Evolutionary conservation across 164 flowering plant species (phyloP), one percentile per base, ranked within the genome.

Genomic region (Kalanchoe fedtschenkoi): DNA sequence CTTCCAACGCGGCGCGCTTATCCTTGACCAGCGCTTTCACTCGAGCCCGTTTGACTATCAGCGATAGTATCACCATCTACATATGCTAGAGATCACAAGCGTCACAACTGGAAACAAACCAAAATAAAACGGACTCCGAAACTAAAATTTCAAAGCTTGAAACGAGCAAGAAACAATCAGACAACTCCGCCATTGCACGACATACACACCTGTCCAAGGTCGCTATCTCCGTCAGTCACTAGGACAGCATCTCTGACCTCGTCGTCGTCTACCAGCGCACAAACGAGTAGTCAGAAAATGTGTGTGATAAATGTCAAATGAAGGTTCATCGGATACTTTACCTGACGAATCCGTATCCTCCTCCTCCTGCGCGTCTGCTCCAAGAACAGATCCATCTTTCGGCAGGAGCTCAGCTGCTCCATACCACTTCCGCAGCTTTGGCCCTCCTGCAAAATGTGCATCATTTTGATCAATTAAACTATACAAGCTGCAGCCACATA

Each of bases 361-460:
- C 32, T 75, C 85, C 1, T 35, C 65, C 3, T 47, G 3, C 10
- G 21, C 24, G 3, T 30, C 61, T 30, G 9, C 2, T 6, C 14
- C 30, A 17, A 13, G 13, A 28, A 28, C 30, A 39, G 74, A 66
- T 59, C 78, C 97, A 75, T 90, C 93, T 71, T 81, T 82, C 3
- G 89, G 76, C 6, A 77, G 76, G 38, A 77, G 70, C 62, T 93
- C 96, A 62, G 96, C 86, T 37, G 97, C 96, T 13, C 97, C 96
- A 66, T 93, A 93, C 99, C 99, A 93, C 78, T 83, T 90, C 72
- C 99, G 81, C 35, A 93, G 71, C 79, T 93, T 93, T 26, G 97
- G 97, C 33, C 99, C 99, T 13, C 99, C 97, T 93, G 39, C 60
- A 75, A 37, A n/a, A n/a, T n/a, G n/a, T n/a, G n/a, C n/a, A n/a